A percentile compares a stretch with the other conserved stretches of the same genome.
Evolutionary conservation across 306 rosid genomes (phyloP).

Genomic region (Prunus mira): DNA sequence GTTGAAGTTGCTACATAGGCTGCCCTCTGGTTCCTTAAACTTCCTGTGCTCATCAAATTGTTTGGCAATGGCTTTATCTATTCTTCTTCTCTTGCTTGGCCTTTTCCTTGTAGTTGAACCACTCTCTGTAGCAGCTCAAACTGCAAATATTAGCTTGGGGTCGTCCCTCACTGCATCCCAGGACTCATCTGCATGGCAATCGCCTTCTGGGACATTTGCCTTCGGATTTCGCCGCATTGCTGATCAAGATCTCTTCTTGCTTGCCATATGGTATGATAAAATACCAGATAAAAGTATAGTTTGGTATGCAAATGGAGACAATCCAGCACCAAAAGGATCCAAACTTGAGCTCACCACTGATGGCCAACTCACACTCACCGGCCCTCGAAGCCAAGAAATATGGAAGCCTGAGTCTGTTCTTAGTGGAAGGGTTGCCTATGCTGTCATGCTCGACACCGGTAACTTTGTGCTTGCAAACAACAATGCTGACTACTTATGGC

Average conservation of each 20-base stretch:
- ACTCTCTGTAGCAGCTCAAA: not conserved
- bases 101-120: not conserved
- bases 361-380: constrained; percentile 2
- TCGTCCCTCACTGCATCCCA: not conserved
- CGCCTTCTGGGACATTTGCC: constrained; percentile 3
- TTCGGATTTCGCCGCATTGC: constrained; percentile 5
- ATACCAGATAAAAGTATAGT: constrained; percentile 15
- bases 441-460: constrained; percentile 19
- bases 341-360: constrained; percentile 6
- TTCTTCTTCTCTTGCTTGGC: not conserved
- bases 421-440: not conserved
- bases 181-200: not conserved
- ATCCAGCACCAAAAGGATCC: constrained; percentile 19
- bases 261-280: constrained; percentile 23
- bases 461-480: constrained; percentile 21
- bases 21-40: not conserved
- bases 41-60: not conserved
- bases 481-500: constrained; percentile 17
- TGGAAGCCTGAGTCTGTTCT: constrained; percentile 9
- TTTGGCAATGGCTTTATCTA: not conserved
- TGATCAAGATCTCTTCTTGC: constrained; percentile 7
- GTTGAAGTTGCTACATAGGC: not conserved
- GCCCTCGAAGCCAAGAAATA: not conserved
- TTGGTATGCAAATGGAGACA: constrained; percentile 31
- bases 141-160: constrained; percentile 1